Evolutionary conservation across 805 yeast species (phyloP), one percentile per base, ranked within the genome.

Genomic region (Wickerhamomyces strasburgensis): DNA sequence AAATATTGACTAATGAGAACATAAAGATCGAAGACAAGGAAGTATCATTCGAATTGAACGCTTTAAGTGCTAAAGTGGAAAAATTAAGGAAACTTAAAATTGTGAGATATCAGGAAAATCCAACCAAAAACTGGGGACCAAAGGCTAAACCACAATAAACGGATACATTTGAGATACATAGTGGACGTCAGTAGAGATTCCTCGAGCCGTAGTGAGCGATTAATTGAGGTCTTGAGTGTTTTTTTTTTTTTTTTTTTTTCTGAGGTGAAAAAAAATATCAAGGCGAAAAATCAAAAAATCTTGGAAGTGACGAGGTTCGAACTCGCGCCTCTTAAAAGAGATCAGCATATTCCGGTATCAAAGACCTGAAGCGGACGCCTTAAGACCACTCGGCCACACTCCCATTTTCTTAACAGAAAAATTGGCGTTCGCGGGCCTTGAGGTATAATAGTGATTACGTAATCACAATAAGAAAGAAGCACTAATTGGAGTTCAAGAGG

Each of bases 91-190:
- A 75, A 45, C 70, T 86, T 40, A 87, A 87, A 61, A 75, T 90
- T 56, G 87, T 87, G 11, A 71, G 96, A 51, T 90, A 73, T 61
- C 98, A 89, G 57, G 88, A 80, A 54, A 90, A 89, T 54, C 99
- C 99, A 13, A 74, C 87, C 1, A 85, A 84, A 57, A 81, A 85
- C 57, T 93, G 99, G 99, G 99, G 99, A 2, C 99, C 98, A 26
- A 86, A 84, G 64, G 78, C 96, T 3, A 78, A 83, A 53, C 94
- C 95, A 27, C 55, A 52, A 42, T 51, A 28, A 34, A 11, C n/a
- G n/a, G n/a, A n/a, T n/a, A n/a, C n/a, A n/a, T n/a, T n/a, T n/a
- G n/a, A n/a, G n/a, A n/a, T n/a, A n/a, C n/a, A n/a, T n/a, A n/a
- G n/a, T n/a, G n/a, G n/a, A n/a, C n/a, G n/a, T n/a, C n/a, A n/a